Base-by-base conservation (phyloP, 2,329 filamentous ascomycete genomes). In the Laburnicola sp. region DNA sequence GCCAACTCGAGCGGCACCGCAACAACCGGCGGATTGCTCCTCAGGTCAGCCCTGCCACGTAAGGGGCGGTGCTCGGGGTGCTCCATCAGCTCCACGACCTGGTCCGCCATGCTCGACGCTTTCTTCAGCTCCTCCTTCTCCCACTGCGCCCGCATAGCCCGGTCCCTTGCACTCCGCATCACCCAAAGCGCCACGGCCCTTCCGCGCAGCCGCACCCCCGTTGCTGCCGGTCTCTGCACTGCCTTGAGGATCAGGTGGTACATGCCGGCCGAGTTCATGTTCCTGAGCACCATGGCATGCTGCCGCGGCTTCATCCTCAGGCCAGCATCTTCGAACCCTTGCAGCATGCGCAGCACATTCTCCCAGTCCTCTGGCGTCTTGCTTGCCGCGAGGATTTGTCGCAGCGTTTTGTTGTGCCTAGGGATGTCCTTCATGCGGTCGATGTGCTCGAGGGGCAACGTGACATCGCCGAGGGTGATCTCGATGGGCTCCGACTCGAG, bases 1-100 rank as follows among this genome's bases (percentile, higher is more conserved):
- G 73, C 68, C 61, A 80, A 54, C 59, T 77, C 75, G 4, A 78
- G 62, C 45, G 74, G 72, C 26, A 73, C 52, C n/a, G 72, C 76
- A 30, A 79, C 64, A 3, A 76, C 68, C 3, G 64, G 60, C 1
- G 76, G 73, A 38, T 64, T 57, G 48, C 48, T 63, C 45, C 69
- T 66, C n/a, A 63, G 56, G 56, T 77, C 69, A 7, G n/a, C 21
- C 6, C 7, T 59, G 50, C 55, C 59, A 48, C 62, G 59, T 63
- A 68, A 57, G 36, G 63, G 57, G 46, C 62, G 62, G 60, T 80
- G 77, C 50, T 71, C 68, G 38, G 68, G 53, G 4, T 66, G 64
- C 51, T 78, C 75, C 60, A 79, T 65, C 54, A 78, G 50, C 37
- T 72, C 65, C 11, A 71, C 68, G 6, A 79, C 50, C 46, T 74